phyloP scores from a whole-genome alignment of 257 asterid genomes.

The Marsdenia floribunda region DNA sequence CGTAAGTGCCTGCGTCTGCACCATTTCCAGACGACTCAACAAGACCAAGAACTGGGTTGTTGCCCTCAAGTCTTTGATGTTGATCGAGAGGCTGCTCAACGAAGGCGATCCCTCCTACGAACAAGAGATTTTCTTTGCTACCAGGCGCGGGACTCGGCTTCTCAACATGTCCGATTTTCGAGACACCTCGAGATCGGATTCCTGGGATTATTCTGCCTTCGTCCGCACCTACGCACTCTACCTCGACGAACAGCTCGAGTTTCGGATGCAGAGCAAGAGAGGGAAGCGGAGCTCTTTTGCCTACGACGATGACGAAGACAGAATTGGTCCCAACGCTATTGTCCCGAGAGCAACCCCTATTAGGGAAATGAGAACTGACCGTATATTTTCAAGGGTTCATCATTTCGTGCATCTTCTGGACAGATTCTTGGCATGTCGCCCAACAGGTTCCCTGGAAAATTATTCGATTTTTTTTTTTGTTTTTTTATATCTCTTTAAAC shows the following conservation, averaged over 20 bases:
- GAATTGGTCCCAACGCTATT: constrained; percentile 13
- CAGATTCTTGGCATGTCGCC: constrained; percentile 69
- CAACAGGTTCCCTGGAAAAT: constrained; percentile 85
- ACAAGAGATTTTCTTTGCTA: constrained; percentile 86
- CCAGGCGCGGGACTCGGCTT: constrained; percentile 85
- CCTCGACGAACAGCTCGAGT: constrained; percentile 79
- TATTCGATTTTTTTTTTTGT: no score
- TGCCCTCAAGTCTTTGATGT: constrained; percentile 77
- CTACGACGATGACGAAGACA: constrained; percentile 25
- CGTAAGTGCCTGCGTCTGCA: constrained; percentile 57
- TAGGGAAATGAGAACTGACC: constrained; percentile 55
- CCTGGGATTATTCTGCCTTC: constrained; percentile 92
- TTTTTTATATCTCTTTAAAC: no score
- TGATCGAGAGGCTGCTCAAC: constrained; percentile 64
- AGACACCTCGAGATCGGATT: constrained; percentile 43
- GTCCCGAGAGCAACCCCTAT: constrained; percentile 36
- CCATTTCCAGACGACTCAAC: constrained; percentile 72
- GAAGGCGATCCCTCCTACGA: constrained; percentile 77
- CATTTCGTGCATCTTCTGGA: constrained; percentile 76
- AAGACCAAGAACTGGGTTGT: constrained; percentile 91
- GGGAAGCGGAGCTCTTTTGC: constrained; percentile 51
- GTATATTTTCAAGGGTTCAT: constrained; percentile 52
- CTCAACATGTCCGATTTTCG: constrained; percentile 87
- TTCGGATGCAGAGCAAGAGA: constrained; percentile 58
- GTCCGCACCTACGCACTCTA: constrained; percentile 71